Percentiles rank a stretch among this genome's conserved stretches.
phyloP scores from a whole-genome alignment of 2,329 filamentous ascomycete genomes.

The Orbilia blumenaviensis region DNA sequence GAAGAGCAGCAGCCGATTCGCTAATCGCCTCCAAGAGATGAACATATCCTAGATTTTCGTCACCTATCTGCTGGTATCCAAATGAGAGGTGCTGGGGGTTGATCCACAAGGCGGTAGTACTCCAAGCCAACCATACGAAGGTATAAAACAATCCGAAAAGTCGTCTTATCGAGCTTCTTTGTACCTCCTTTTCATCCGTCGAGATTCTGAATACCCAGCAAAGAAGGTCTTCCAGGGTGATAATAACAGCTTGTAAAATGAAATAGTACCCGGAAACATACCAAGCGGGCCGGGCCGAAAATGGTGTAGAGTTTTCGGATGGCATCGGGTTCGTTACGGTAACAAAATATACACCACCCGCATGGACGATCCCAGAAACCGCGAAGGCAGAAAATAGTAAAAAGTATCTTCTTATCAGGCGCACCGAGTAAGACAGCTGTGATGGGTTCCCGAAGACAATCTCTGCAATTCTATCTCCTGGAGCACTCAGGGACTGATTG shows the following conservation, averaged over 20 bases:
- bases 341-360: conserved; percentile 36
- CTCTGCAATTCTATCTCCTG: conserved; percentile 26
- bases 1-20: neutral
- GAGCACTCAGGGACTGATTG: conserved; percentile 25
- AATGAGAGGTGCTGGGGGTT: conserved; percentile 24
- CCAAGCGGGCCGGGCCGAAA: conserved; percentile 7
- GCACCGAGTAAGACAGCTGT: neutral
- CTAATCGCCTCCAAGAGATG: conserved; percentile 30
- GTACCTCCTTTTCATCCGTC: neutral
- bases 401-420: conserved; percentile 24
- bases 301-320: conserved; percentile 10
- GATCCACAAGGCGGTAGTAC: conserved; percentile 24
- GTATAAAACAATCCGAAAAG: conserved; percentile 16
- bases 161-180: conserved; percentile 6
- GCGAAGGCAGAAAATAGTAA: conserved; percentile 27
- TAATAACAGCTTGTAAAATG: conserved; percentile 6
- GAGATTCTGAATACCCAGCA: conserved; percentile 7
- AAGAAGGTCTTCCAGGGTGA: conserved; percentile 33
- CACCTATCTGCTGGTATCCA: conserved; percentile 19
- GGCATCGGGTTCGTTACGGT: conserved; percentile 23
- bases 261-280: conserved; percentile 23
- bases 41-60: conserved; percentile 14
- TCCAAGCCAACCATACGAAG: conserved; percentile 26
- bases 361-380: conserved; percentile 28
- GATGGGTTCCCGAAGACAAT: conserved; percentile 13